Evolutionary conservation across 208 protist genomes (phyloP), one percentile per base, ranked within the genome.

Genomic region (Leishmania aethiopica): DNA sequence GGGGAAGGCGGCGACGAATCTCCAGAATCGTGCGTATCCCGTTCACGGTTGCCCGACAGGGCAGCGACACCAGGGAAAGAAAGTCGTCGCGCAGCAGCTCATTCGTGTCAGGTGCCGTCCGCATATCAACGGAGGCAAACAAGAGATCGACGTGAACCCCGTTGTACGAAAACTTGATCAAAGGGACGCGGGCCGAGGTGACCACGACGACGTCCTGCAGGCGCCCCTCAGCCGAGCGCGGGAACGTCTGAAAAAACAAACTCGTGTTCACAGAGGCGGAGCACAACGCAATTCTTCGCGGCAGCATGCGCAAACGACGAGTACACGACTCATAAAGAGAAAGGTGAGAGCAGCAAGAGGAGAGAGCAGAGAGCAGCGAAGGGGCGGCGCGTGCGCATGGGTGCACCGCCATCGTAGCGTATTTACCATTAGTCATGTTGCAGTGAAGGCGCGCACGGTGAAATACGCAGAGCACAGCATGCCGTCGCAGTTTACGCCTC

Each of bases 1-100:
- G 86, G 2, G 85, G 84, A 4, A 98, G 62, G 13, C 84, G 80
- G 11, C 85, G 85, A 19, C 86, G 87, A 25, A 98, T 84, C 79
- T 96, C 91, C 32, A 96, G 78, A 37, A 94, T 85, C 2, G 93
- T 95, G 32, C 95, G 91, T 42, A 98, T 85, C 77, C 95, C 95
- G 70, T 96, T 96, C 28, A 92, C 92, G 75, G 84, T 94, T 17
- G 67, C 72, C 11, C 95, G 86, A 45, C 88, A 93, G 47, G 91
- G 84, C 1, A 83, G 53, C 19, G 89, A 81, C 3, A 98, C 92
- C 59, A 80, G 80, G 7, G 88, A 49, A 13, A 97, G 87, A 60
- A 97, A 94, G 28, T 84, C 85, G 75, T 92, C 86, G 25, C 81
- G 60, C 35, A 93, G 86, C 22, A 98, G 75, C 70, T 93, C 82